Evolutionary conservation across 2,329 filamentous ascomycete genomes (phyloP).

Genomic region (Talaromyces sp.): DNA sequence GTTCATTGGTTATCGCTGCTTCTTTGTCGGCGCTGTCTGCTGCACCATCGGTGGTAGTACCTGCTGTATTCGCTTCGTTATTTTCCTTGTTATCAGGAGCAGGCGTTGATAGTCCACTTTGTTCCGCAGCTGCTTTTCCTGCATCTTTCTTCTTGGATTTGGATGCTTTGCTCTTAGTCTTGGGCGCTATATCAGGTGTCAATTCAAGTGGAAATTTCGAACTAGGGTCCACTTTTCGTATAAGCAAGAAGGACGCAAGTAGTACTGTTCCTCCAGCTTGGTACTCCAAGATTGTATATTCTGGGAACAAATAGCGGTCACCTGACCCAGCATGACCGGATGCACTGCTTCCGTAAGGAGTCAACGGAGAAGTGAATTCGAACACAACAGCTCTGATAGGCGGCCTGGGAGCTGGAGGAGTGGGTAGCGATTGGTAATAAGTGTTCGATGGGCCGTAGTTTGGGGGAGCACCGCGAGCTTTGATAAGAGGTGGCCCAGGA

Average conservation of each 20-base stretch:
- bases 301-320: constrained; percentile 47
- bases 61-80: not conserved
- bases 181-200: constrained; percentile 25
- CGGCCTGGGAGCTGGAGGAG: constrained; percentile 31
- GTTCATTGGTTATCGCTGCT: constrained; percentile 12
- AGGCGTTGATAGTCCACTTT: constrained; percentile 17
- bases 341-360: constrained; percentile 38
- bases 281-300: constrained; percentile 46
- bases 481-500: constrained; percentile 28
- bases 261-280: constrained; percentile 42
- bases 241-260: constrained; percentile 45
- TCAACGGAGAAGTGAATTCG: constrained; percentile 42
- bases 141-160: constrained; percentile 38
- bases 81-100: constrained; percentile 12
- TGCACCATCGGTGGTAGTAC: not conserved
- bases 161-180: constrained; percentile 24
- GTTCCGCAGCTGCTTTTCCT: constrained; percentile 13
- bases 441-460: constrained; percentile 29
- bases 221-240: constrained; percentile 39
- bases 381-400: constrained; percentile 46
- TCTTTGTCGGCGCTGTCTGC: constrained; percentile 17
- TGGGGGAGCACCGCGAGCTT: constrained; percentile 29
- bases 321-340: constrained; percentile 39
- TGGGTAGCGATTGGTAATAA: constrained; percentile 30
- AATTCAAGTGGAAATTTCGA: constrained; percentile 35